Conservation (phyloP, 352 stramenopile species). For the Phytophthora rubi region DNA sequence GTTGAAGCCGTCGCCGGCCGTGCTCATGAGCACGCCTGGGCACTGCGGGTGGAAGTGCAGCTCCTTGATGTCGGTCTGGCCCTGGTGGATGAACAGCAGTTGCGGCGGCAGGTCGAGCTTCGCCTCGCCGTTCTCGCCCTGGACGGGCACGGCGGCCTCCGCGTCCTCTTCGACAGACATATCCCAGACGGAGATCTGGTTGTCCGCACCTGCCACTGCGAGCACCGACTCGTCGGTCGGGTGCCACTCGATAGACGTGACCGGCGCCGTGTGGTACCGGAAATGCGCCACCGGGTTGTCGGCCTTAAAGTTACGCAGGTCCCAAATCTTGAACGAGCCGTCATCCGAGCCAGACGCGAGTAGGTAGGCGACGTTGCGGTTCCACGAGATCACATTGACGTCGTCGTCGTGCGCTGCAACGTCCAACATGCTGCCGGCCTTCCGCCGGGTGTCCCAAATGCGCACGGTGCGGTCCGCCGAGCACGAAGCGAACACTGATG, state of each 20-base stretch:
- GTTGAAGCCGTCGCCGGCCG: conserved; percentile 96
- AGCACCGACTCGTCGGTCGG: conserved; percentile 99
- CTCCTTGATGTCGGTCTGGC: conserved; percentile 99
- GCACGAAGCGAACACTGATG: conserved; percentile 95
- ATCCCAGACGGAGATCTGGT: conserved; percentile 99
- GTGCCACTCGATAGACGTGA: conserved; percentile 99
- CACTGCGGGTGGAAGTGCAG: conserved; percentile 99
- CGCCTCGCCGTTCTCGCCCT: conserved; percentile 51
- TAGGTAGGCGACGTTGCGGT: conserved; percentile 97
- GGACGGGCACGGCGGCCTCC: conserved; percentile 48
- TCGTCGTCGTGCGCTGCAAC: conserved; percentile 95
- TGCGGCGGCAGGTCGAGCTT: conserved; percentile 96
- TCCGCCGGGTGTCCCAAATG: conserved; percentile 98
- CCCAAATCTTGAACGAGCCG: conserved; percentile 97
- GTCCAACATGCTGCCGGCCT: conserved; percentile 93
- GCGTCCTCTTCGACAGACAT: conserved; percentile 99
- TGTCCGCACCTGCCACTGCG: conserved; percentile 93
- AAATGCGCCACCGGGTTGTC: conserved; percentile 94
- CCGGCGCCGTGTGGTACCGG: conserved; percentile 94
- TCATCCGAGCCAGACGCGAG: conserved; percentile 98
- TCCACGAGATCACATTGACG: conserved; percentile 99
- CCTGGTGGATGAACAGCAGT: conserved; percentile 99
- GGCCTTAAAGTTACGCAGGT: conserved; percentile 94
- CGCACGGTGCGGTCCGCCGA: conserved; percentile 94
- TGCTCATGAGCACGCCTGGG: conserved; percentile 96